These are phyloP conservation scores for Orbilia brochopaga DNA, from an alignment of 2,329 filamentous ascomycete species.

Conservation along the genomic window DNA sequence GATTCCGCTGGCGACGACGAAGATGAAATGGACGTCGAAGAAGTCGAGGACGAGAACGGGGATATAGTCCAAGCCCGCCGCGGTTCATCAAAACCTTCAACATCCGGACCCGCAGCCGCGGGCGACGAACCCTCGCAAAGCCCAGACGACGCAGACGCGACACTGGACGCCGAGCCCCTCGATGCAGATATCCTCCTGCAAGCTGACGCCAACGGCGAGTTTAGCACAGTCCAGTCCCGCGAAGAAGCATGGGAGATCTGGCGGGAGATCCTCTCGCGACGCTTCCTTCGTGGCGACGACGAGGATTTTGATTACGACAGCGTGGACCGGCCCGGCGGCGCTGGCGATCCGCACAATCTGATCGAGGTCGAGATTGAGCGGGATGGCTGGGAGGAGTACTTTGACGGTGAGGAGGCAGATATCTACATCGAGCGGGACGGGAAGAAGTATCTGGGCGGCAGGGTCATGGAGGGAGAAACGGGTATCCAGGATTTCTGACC, in stretches of 20 bases:
- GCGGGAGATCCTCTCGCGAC: conserved; percentile 35
- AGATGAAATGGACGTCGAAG: conserved; percentile 18
- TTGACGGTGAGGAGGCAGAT: conserved; percentile 46
- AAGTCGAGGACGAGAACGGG: conserved; percentile 12
- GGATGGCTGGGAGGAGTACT: conserved; percentile 46
- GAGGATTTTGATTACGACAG: conserved; percentile 46
- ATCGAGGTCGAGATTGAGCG: conserved; percentile 47
- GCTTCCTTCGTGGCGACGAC: conserved; percentile 40
- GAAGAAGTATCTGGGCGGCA: conserved; percentile 41
- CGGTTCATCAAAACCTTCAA: too few relatives aligned
- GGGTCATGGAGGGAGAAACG: conserved; percentile 35
- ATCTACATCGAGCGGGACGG: conserved; percentile 36
- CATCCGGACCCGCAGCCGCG: too few relatives aligned
- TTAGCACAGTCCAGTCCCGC: conserved; percentile 23
- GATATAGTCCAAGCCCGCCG: not conserved
- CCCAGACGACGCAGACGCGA: conserved; percentile 26
- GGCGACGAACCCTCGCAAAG: too few relatives aligned
- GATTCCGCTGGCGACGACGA: conserved; percentile 7
- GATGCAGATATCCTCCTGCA: conserved; percentile 42
- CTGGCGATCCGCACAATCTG: conserved; percentile 34
- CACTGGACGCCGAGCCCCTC: conserved; percentile 22
- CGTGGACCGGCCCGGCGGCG: conserved; percentile 30
- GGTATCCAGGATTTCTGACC: conserved; percentile 43
- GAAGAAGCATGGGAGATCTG: conserved; percentile 48
- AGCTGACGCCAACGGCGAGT: conserved; percentile 40